Evolutionary conservation across 225 moss, liverwort and hornwort species (phyloP).

Genomic region (Physcomitrellopsis africana): DNA sequence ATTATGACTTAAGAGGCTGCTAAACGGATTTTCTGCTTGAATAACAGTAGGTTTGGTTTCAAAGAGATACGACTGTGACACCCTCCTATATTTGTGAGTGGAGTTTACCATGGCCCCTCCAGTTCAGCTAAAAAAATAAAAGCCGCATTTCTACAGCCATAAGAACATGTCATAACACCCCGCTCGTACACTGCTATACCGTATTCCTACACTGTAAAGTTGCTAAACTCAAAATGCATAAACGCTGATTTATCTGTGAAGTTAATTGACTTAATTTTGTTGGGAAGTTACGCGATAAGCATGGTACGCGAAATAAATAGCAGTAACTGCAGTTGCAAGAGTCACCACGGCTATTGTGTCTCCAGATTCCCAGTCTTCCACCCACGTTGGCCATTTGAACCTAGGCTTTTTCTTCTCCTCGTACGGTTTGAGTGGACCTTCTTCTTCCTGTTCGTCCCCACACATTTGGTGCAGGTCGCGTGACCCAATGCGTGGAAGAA

Average conservation of each 20-base stretch:
- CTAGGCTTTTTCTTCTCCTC: constrained; percentile 57
- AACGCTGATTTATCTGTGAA: not conserved
- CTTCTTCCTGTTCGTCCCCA: constrained; percentile 52
- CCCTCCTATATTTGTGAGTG: no score
- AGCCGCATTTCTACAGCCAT: no score
- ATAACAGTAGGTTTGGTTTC: no score
- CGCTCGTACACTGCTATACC: no score
- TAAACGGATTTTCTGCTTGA: no score
- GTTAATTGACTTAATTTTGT: constrained; percentile 30
- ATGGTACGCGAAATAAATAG: constrained; percentile 64
- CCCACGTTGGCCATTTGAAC: constrained; percentile 71
- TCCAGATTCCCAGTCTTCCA: constrained; percentile 78
- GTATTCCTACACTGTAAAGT: not conserved
- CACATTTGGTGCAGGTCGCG: constrained; percentile 65
- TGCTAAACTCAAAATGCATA: constrained; percentile 21
- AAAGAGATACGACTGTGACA: no score
- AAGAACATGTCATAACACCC: no score
- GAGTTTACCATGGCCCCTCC: no score
- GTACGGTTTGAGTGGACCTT: constrained; percentile 51
- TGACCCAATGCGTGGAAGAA: constrained; percentile 70
- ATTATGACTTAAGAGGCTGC: no score
- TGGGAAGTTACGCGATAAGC: constrained; percentile 44
- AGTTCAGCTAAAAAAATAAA: no score
- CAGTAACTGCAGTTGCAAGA: constrained; percentile 64
- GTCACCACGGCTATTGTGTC: constrained; percentile 76